Conservation (phyloP, 192 early-diverging fungal genomes). For the Obelidium mucronatum region DNA sequence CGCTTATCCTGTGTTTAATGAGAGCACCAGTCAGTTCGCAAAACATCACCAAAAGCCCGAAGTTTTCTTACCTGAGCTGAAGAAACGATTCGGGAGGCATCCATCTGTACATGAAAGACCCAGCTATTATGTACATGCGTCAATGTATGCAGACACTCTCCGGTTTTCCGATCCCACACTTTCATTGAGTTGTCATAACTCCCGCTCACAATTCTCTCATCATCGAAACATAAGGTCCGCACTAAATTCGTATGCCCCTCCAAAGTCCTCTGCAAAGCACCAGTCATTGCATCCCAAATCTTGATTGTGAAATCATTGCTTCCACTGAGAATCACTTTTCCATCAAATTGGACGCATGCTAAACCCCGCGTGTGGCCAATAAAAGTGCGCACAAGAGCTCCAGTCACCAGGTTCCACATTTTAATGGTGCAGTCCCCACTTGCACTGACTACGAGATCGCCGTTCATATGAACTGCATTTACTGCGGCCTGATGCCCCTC, state of each 20-base stretch:
- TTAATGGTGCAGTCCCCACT: constrained; percentile 67
- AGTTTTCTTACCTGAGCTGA: constrained; percentile 63
- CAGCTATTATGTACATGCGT: constrained; percentile 76
- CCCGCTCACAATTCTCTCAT: constrained; percentile 84
- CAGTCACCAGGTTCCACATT: constrained; percentile 73
- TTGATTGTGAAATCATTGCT: constrained; percentile 58
- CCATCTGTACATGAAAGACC: constrained; percentile 97
- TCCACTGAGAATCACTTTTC: constrained; percentile 45
- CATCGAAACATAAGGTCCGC: constrained; percentile 86
- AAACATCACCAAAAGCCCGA: background rate
- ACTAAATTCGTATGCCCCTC: constrained; percentile 88
- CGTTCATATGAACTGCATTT: constrained; percentile 86
- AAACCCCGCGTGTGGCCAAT: constrained; percentile 52
- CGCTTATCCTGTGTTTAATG: constrained; percentile 48
- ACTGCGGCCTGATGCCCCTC: constrained; percentile 91
- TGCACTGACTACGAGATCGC: constrained; percentile 77
- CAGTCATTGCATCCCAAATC: constrained; percentile 54
- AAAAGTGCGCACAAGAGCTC: constrained; percentile 34
- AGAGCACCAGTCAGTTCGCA: background rate
- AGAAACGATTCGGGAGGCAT: constrained; percentile 79
- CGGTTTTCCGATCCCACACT: constrained; percentile 90
- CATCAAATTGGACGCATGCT: constrained; percentile 55
- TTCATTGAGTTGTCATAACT: constrained; percentile 94
- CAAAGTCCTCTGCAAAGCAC: constrained; percentile 44
- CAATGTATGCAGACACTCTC: constrained; percentile 76